Base-by-base conservation (phyloP, 1,139 yeast species). In the Kurtzmaniella quercitrusa region DNA sequence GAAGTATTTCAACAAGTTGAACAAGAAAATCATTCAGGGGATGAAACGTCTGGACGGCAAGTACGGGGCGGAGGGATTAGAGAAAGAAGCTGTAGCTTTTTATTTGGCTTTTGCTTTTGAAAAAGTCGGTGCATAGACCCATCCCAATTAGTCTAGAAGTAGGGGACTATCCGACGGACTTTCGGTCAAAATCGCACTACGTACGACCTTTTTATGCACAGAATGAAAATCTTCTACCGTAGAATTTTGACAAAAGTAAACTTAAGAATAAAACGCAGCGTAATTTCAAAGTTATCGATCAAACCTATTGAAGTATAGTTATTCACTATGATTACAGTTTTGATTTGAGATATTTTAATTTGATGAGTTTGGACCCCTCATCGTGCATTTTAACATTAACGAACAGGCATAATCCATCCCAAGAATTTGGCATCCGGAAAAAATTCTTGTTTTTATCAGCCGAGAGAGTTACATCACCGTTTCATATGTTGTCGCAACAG, bases 11-110 rank as follows among this genome's bases (percentile, higher is more conserved):
- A 61, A 68, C 29, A 73, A 68, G 49, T 70, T 84, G 41, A 82
- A 86, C 40, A 81, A 82, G 38, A 82, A 79, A 47, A 72, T 87
- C 57, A 66, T 81, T 21, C 86, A 85, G 46, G 88, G 94, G 3
- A 75, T 88, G 63, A 77, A 76, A 53, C 69, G 91, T 47, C 68
- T 76, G 1, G 95, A 88, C 59, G 97, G 96, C 0, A 75, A 79
- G 42, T 81, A 82, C 54, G 96, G 96, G 15, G 89, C 91, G 37
- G 93, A 85, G 57, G 96, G 96, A 1, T 88, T 82, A 40, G 96
- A 93, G 58, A 78, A 88, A 48, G 98, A 93, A 59, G 77, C 77
- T 0, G 95, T 95, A n/a, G 88, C 90, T 11, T 84, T 89, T 52
- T 88, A 88, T 59, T 63, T 82, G 41, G 89, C 90, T 1, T 88